Conservation (phyloP, 2,329 filamentous ascomycete genomes). For the Bipolaris bicolor region DNA sequence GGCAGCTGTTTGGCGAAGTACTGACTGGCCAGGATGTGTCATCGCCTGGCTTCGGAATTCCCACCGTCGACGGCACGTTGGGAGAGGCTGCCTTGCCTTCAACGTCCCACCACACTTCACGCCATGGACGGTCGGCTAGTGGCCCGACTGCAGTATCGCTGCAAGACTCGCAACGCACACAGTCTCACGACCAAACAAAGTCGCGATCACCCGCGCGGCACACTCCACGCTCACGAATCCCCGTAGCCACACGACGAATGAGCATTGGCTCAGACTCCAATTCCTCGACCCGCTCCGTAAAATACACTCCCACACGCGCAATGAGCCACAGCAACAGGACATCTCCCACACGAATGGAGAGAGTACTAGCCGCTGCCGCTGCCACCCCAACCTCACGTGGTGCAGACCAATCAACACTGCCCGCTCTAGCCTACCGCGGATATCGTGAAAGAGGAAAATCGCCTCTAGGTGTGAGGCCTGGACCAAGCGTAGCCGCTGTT, state of each 20-base stretch:
- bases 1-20: constrained; percentile 48
- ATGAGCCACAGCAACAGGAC: constrained; percentile 32
- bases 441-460: constrained; percentile 44
- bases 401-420: constrained; percentile 29
- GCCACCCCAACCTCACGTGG: constrained; percentile 15
- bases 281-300: constrained; percentile 44
- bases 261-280: constrained; percentile 46
- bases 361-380: constrained; percentile 20
- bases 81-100: constrained; percentile 18
- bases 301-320: constrained; percentile 34
- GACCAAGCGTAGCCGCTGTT: constrained; percentile 38
- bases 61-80: constrained; percentile 28
- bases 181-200: constrained; percentile 17
- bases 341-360: constrained; percentile 36
- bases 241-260: constrained; percentile 38
- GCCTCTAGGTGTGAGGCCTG: constrained; percentile 26
- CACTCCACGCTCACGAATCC: constrained; percentile 44
- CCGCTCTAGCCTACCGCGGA: constrained; percentile 40
- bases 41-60: constrained; percentile 45
- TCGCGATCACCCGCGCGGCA: constrained; percentile 26
- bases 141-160: constrained; percentile 23
- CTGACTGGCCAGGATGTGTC: constrained; percentile 39
- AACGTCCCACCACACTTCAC: constrained; percentile 22
- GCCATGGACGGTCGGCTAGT: constrained; percentile 30
- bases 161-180: constrained; percentile 20